Evolutionary conservation across 208 protist species (phyloP).

Genomic region (Trypanosomatidae sp.): DNA sequence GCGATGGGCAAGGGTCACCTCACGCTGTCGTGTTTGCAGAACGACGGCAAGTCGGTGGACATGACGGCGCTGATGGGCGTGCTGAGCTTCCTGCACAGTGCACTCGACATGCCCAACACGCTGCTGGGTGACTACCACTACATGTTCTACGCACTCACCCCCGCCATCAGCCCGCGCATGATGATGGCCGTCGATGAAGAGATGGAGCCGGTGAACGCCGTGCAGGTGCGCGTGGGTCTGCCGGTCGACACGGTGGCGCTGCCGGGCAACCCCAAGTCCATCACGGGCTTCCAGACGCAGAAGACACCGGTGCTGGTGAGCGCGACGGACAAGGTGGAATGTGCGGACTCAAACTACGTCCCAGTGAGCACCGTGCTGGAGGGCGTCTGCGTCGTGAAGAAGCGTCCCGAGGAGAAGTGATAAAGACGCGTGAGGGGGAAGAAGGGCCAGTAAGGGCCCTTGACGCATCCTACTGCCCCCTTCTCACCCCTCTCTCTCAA

Average conservation of each 20-base stretch:
- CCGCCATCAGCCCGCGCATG: slow-evolving; percentile 96
- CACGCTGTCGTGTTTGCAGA: slow-evolving; percentile 95
- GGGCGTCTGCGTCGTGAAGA: slow-evolving; percentile 85
- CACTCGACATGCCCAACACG: slow-evolving; percentile 91
- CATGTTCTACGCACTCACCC: slow-evolving; percentile 95
- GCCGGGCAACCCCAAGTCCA: slow-evolving; percentile 98
- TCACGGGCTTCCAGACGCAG: slow-evolving; percentile 99
- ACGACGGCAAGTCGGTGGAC: slow-evolving; percentile 88
- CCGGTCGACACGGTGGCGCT: slow-evolving; percentile 97
- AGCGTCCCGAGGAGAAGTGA: slow-evolving; percentile 48
- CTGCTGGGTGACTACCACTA: slow-evolving; percentile 96
- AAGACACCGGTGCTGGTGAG: slow-evolving; percentile 98
- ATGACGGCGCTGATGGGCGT: slow-evolving; percentile 92
- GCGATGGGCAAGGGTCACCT: slow-evolving; percentile 99
- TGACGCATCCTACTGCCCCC: no score
- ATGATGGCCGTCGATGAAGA: slow-evolving; percentile 97
- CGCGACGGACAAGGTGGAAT: slow-evolving; percentile 96
- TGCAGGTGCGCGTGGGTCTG: slow-evolving; percentile 92
- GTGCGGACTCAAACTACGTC: slow-evolving; percentile 94
- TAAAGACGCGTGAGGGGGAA: no score
- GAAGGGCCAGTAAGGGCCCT: no score
- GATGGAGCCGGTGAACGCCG: slow-evolving; percentile 88
- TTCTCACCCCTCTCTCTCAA: no score
- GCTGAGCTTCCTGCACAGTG: slow-evolving; percentile 90
- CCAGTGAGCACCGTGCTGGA: slow-evolving; percentile 79